Base-by-base conservation (phyloP, 331 rosid species). In the Acacia pycnantha region DNA sequence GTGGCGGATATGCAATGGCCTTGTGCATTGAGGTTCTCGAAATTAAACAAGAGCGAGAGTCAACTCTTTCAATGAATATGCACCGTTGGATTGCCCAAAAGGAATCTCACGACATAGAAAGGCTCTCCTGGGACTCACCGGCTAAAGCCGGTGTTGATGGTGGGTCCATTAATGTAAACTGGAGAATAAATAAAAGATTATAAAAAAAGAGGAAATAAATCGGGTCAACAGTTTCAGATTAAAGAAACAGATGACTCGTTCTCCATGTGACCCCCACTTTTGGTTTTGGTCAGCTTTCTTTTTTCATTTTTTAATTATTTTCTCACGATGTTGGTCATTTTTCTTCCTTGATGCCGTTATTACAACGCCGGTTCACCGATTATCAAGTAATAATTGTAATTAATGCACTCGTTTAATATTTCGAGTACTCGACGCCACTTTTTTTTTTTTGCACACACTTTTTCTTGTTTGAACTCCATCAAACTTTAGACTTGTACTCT, bases 211-310 rank as follows among this genome's bases (percentile, higher is more conserved):
- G 58, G 61, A 21, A 54, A 64, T 21, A 3, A 70, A 6, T 11
- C 7, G 43, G 56, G 92, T 85, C 92, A 87, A 87, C 88, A 86
- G 78, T 78, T 85, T 47, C 26, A 29, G 76, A 69, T 70, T 84
- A 80, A 70, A 71, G 67, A 68, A 77, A 69, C 37, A 54, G 70
- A 76, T 6, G 81, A 56, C 82, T 81, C 76, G 4, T 29, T 33
- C 69, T 50, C 76, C 88, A 87, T 86, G 87, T 81, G 90, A 78
- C 58, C 70, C 70, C 82, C 83, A 71, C 85, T 66, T 75, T 4
- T n/a, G 31, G 53, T 13, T 46, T 43, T 59, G 85, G 85, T 83
- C 87, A 85, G 84, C 88, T 76, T 84, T 84, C 70, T 71, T 53
- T 67, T 59, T 73, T 18, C 5, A 37, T 8, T 56, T 56, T n/a